Evolutionary conservation across 140 eudicot species (phyloP).

Genomic region (Stevia rebaudiana): DNA sequence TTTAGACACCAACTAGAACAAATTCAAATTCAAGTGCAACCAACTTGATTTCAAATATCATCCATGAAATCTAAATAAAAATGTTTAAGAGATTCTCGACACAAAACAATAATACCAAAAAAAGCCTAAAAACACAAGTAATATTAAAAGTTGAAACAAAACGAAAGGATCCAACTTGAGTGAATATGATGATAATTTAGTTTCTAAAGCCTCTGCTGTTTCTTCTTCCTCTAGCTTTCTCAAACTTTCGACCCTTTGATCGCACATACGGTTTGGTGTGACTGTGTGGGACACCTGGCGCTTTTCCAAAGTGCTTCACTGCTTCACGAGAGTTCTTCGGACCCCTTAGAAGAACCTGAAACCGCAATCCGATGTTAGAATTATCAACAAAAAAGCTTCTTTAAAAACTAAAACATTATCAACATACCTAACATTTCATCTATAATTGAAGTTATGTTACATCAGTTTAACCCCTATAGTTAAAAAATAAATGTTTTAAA

Average conservation of each 20-base stretch:
- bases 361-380: neutral
- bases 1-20: no score
- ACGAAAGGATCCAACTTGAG: neutral
- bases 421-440: no score
- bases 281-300: slow-evolving; percentile 86
- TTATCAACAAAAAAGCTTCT: no score
- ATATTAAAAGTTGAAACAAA: neutral
- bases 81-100: neutral
- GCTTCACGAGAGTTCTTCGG: slow-evolving; percentile 73
- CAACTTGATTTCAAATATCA: neutral
- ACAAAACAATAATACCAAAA: slow-evolving; percentile 7
- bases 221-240: slow-evolving; percentile 67
- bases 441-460: no score
- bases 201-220: slow-evolving; percentile 72
- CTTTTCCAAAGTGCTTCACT: slow-evolving; percentile 66
- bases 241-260: slow-evolving; percentile 70
- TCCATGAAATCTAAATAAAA: neutral
- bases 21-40: neutral
- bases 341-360: slow-evolving; percentile 70
- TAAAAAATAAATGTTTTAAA: neutral
- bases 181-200: slow-evolving; percentile 13
- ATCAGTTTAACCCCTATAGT: no score
- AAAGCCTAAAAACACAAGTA: neutral
- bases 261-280: slow-evolving; percentile 79
- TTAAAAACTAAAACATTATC: no score